Evolutionary conservation across 2,329 filamentous ascomycete species (phyloP).

Genomic region (Trichoderma aggressivum): DNA sequence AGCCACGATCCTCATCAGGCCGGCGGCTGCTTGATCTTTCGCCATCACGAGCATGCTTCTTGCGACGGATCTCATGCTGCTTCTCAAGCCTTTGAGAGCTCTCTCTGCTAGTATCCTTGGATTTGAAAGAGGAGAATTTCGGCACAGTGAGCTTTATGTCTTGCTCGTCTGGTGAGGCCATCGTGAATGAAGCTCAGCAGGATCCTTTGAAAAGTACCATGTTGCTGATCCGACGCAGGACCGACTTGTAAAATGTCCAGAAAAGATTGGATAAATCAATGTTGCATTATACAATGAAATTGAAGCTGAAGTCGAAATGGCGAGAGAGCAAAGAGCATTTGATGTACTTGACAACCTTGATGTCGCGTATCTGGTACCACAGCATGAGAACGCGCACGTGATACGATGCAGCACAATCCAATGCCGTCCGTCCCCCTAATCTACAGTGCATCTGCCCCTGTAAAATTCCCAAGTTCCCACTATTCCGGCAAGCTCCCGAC

Average conservation of each 20-base stretch:
- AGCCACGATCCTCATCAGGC: slow-evolving; percentile 18
- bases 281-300: neutral
- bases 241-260: neutral
- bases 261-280: neutral
- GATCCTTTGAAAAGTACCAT: neutral
- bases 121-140: slow-evolving; percentile 72
- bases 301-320: neutral
- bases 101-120: slow-evolving; percentile 39
- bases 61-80: neutral
- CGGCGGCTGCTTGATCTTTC: neutral
- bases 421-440: neutral
- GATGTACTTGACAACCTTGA: neutral
- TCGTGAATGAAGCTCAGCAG: neutral
- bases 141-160: slow-evolving; percentile 39
- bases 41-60: slow-evolving; percentile 23
- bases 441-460: neutral
- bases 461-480: neutral
- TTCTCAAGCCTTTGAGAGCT: slow-evolving; percentile 19
- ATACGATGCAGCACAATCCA: neutral
- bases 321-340: neutral
- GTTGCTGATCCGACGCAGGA: neutral
- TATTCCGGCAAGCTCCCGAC: neutral
- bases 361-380: neutral
- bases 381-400: neutral
- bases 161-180: slow-evolving; percentile 5